Conservation (phyloP, 2,329 filamentous ascomycete species). For the Aspergillus tubingensis region DNA sequence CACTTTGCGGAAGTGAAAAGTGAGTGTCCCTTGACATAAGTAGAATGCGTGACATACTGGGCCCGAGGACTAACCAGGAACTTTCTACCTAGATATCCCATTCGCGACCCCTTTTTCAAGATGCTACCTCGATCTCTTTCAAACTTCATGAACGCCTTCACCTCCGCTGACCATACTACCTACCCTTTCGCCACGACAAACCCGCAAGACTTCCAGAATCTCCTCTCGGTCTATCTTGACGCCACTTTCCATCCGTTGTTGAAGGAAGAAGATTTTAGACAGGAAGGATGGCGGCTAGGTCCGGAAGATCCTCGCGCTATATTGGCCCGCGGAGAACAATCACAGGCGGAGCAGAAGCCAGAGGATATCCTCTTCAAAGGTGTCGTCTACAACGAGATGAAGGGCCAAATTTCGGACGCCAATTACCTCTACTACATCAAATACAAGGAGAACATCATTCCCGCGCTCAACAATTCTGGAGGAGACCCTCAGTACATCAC, state of each 20-base stretch:
- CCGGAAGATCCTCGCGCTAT: slow-evolving; percentile 78
- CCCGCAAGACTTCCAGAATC: slow-evolving; percentile 88
- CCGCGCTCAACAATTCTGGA: slow-evolving; percentile 92
- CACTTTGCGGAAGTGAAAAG: slow-evolving; percentile 92
- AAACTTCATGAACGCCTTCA: slow-evolving; percentile 99
- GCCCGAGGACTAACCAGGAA: slow-evolving; percentile 15
- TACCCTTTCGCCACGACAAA: slow-evolving; percentile 99
- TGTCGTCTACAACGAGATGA: slow-evolving; percentile 86
- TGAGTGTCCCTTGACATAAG: slow-evolving; percentile 46
- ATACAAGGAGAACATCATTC: slow-evolving; percentile 93
- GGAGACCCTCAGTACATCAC: slow-evolving; percentile 97
- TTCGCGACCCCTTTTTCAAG: slow-evolving; percentile 99
- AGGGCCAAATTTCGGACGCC: slow-evolving; percentile 97
- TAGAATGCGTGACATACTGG: neutral
- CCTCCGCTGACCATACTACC: slow-evolving; percentile 91
- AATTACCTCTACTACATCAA: slow-evolving; percentile 94
- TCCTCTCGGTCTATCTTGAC: slow-evolving; percentile 95
- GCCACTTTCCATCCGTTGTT: slow-evolving; percentile 87
- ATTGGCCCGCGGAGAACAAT: slow-evolving; percentile 35
- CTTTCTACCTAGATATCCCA: slow-evolving; percentile 69
- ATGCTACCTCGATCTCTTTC: slow-evolving; percentile 98
- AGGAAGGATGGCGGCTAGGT: slow-evolving; percentile 95
- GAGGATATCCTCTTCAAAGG: slow-evolving; percentile 45
- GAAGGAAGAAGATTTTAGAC: slow-evolving; percentile 87
- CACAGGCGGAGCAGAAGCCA: slow-evolving; percentile 40